These are phyloP conservation scores for Cyphellophora attinorum DNA, from an alignment of 2,329 filamentous ascomycete genomes.

Conservation along the genomic window DNA sequence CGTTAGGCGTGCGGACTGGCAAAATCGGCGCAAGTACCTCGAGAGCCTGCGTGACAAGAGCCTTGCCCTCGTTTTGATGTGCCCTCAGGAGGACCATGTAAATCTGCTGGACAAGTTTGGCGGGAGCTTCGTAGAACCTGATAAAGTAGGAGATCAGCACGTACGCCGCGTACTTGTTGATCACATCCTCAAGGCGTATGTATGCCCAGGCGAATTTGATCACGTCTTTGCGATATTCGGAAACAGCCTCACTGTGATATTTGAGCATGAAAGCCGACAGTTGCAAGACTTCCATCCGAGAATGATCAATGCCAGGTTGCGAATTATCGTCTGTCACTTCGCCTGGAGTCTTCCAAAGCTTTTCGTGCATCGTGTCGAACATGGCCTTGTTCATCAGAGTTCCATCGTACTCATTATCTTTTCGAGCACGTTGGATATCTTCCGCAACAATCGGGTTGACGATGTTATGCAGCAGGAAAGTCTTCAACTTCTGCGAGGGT, in stretches of 20 bases:
- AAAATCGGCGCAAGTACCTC: constrained; percentile 93
- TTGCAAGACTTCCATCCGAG: constrained; percentile 89
- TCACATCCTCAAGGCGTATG: constrained; percentile 94
- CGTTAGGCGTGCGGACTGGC: constrained; percentile 62
- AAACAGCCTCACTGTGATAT: constrained; percentile 77
- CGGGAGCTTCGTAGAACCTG: constrained; percentile 87
- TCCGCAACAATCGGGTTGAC: constrained; percentile 94
- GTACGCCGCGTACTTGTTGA: constrained; percentile 98
- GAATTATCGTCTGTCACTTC: constrained; percentile 75
- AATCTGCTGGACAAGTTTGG: constrained; percentile 92
- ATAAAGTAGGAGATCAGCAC: constrained; percentile 98
- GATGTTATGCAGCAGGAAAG: constrained; percentile 82
- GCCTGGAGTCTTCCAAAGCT: constrained; percentile 85
- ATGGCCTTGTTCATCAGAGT: constrained; percentile 77
- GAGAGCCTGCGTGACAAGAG: constrained; percentile 84
- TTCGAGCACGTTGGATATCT: constrained; percentile 82
- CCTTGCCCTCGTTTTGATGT: constrained; percentile 88
- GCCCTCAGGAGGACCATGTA: constrained; percentile 85
- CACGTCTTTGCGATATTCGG: constrained; percentile 91
- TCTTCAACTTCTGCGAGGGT: constrained; percentile 80
- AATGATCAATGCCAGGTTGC: constrained; percentile 85
- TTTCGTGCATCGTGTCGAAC: constrained; percentile 81
- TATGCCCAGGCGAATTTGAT: constrained; percentile 99
- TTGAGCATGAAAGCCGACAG: constrained; percentile 92
- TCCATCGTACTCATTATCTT: constrained; percentile 48